A percentile compares a stretch with the other conserved stretches of the same genome.
phyloP scores from a whole-genome alignment of 306 rosid species.

The Comarum palustre region DNA sequence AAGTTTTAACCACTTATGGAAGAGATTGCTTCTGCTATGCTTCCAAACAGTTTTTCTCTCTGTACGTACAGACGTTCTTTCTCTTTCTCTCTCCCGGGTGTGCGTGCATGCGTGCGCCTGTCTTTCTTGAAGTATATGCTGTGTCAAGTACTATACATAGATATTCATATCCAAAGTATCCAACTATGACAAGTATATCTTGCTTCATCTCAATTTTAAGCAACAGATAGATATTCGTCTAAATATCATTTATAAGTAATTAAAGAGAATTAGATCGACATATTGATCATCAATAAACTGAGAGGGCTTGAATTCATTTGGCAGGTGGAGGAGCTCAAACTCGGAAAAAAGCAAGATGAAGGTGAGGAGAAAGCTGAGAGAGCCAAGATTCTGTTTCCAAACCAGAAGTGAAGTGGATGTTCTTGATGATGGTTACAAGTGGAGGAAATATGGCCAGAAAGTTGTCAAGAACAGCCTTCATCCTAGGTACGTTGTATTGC shows the following conservation, averaged over 20 bases:
- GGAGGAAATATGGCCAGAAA: slow-evolving; percentile 98
- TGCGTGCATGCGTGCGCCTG: not conserved
- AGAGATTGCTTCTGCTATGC: slow-evolving; percentile 26
- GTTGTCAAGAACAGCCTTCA: slow-evolving; percentile 98
- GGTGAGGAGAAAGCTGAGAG: slow-evolving; percentile 92
- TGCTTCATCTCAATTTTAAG: no score
- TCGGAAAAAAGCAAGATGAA: slow-evolving; percentile 83
- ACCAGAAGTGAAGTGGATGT: slow-evolving; percentile 99
- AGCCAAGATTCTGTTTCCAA: slow-evolving; percentile 96
- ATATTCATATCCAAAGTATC: slow-evolving; percentile 4
- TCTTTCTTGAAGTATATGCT: not conserved
- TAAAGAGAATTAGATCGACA: not conserved
- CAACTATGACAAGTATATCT: not conserved
- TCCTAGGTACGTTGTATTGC: slow-evolving; percentile 55
- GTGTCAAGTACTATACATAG: not conserved
- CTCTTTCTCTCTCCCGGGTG: not conserved
- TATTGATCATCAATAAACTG: not conserved
- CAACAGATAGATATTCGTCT: no score
- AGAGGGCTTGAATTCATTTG: not conserved
- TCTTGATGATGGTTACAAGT: slow-evolving; percentile 97
- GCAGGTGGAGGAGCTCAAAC: slow-evolving; percentile 85
- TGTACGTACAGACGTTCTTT: not conserved
- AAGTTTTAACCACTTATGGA: slow-evolving; percentile 39
- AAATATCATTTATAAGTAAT: not conserved
- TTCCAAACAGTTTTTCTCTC: not conserved